Evolutionary conservation across 805 yeast species (phyloP), one percentile per base, ranked within the genome.

Genomic region (Candida odintsovae): DNA sequence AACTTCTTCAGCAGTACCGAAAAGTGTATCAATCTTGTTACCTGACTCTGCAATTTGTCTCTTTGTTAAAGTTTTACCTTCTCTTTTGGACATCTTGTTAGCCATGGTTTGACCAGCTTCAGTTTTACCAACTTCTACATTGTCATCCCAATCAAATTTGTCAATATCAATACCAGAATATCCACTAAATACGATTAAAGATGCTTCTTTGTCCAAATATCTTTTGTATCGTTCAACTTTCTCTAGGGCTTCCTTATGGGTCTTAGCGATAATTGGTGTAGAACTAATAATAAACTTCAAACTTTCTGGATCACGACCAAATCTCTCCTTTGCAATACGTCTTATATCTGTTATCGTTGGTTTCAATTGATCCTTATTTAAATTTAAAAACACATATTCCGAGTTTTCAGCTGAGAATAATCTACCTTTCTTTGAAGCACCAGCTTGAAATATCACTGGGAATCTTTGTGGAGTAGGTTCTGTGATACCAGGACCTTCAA

Each of bases 361-460:
- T 19, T 66, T 61, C 29, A 63, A 55, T 15, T 47, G 53, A 4
- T 54, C 60, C 37, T 67, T 53, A 12, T 42, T 56, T 12, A 63
- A 61, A 15, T 62, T 55, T 18, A 68, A 56, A 48, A 69, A 70
- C 15, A 69, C 64, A 13, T 58, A 63, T 50, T 70, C 75, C 1
- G 73, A 73, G 51, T 68, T 64, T 44, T 63, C 63, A 10, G 75
- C 72, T 3, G 72, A 74, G 51, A 67, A 65, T 13, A 65, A 65
- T 39, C 58, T 61, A 7, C 75, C 75, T 16, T 58, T 61, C 11
- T 61, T 50, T 8, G 73, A 68, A 29, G 69, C 57, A 5, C 75
- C 75, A 1, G 75, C 75, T 53, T 70, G 75, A 31, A 70, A 59
- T 33, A 70, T 55, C 12, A 71, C 66, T 2, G 75, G 75, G 6